Evolutionary conservation across 2,329 filamentous ascomycete genomes (phyloP), one percentile per base, ranked within the genome.

Genomic region (Exophiala sp.): DNA sequence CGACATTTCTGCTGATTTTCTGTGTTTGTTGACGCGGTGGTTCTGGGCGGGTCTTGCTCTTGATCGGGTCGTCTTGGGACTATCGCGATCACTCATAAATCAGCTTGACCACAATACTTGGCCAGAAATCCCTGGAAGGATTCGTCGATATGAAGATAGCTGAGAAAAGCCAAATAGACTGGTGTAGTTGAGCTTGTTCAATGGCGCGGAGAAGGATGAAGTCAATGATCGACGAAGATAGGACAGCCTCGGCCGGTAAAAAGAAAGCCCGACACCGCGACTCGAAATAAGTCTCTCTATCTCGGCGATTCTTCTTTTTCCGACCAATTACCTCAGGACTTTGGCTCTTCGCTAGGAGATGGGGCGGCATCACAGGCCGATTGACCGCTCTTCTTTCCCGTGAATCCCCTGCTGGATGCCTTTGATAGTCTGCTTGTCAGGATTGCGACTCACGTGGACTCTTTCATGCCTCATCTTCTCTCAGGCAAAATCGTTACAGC

Each of bases 1-100:
- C 5, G 87, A 84, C 87, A 89, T 90, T 62, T 65, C 24, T 29
- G 24, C 24, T 29, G 24, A 29, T 21, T 21, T 29, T 29, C 12
- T 21, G 34, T 24, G 3, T 24, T 39, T 34, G 16, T 50, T 40
- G 24, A 47, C 14, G 14, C 40, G 39, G 32, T 42, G 52, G 18
- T 47, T 34, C 46, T 42, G 6, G n/a, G 34, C 33, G 12, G 16
- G 18, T 20, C 45, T 54, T 33, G 39, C 39, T 18, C 18, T 50
- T 40, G 33, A 29, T 10, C 6, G 32, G 7, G 24, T 29, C 49
- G 32, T 29, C 34, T 54, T 50, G 12, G 45, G 20, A 18, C 32
- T n/a, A 39, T 18, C 2, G 39, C 49, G 44, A 39, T 54, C 52
- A 34, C 52, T 54, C 52, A 54, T 54, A 41, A 44, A 50, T 21